Base-by-base conservation (phyloP, 495 filamentous ascomycete genomes). In the Gamarada debralockiae region DNA sequence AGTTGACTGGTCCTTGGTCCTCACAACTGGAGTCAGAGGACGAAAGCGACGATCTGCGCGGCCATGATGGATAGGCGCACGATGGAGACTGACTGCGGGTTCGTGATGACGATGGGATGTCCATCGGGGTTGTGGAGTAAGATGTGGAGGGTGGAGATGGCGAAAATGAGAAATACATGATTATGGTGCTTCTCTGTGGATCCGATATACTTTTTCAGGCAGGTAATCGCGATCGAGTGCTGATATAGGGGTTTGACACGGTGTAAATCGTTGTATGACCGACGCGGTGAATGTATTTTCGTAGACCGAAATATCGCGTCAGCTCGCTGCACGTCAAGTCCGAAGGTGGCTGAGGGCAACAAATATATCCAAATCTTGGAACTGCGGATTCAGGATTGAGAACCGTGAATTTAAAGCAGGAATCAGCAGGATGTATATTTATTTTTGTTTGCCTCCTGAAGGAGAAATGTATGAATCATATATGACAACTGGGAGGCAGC, bases 31-130 rank as follows among this genome's bases (percentile, higher is more conserved):
- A 65, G 51, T 69, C 65, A 53, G 60, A 60, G 51, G 58, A 71
- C 51, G 58, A 71, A 5, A 80, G 67, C 2, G 73, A 74, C 0
- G 69, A 64, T 18, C 76, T 57, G 57, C 76, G 74, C 22, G 76
- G 76, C 76, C 76, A 80, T 21, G 73, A 77, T 20, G 76, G 76
- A 50, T 72, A 80, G 9, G 76, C 76, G 57, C 75, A 80, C 18
- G 75, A 68, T 21, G 71, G 50, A 2, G 58, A 62, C 43, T 53
- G 55, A 44, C 55, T 36, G 9, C 56, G 45, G 13, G 58, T 29
- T 25, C 43, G 40, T 6, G 51, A 49, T 13, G 51, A 41, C 0
- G 58, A 46, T 23, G 56, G 54, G 38, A 58, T 61, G n/a, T 65
- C 58, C 53, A 61, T 57, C 8, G 58, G 44, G 12, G 48, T 48